phyloP scores from a whole-genome alignment of 169 alveolate species.

The Hepatocystis sp. region DNA sequence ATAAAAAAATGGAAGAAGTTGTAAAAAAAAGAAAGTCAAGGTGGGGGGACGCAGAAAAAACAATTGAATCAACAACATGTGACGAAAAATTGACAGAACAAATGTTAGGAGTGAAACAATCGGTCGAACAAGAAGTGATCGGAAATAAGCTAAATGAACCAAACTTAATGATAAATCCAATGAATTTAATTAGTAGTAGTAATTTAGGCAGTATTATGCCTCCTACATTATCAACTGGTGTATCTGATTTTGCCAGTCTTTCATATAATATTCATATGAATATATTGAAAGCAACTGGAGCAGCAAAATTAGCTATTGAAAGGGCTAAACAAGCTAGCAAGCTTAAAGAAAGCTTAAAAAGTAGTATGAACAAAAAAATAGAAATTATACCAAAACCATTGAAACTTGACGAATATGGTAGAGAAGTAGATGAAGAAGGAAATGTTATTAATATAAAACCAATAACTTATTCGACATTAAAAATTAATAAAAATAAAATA shows the following conservation, averaged over 20 bases:
- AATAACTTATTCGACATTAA: slow-evolving; percentile 80
- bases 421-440: slow-evolving; percentile 85
- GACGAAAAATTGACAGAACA: slow-evolving; percentile 6
- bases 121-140: background rate
- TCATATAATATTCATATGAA: slow-evolving; percentile 29
- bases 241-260: slow-evolving; percentile 2
- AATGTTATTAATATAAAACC: slow-evolving; percentile 84
- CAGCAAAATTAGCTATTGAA: slow-evolving; percentile 84
- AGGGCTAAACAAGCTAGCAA: slow-evolving; percentile 80
- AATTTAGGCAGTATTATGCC: background rate
- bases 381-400: slow-evolving; percentile 71
- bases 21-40: slow-evolving; percentile 63
- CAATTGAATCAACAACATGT: no score
- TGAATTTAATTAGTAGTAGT: background rate
- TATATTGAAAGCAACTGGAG: slow-evolving; percentile 72
- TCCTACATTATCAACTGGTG: slow-evolving; percentile 4
- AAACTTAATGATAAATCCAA: background rate
- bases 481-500: slow-evolving; percentile 82
- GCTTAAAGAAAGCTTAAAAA: slow-evolving; percentile 21
- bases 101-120: background rate
- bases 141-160: background rate
- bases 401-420: slow-evolving; percentile 83
- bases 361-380: slow-evolving; percentile 26
- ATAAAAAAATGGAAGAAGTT: slow-evolving; percentile 59
- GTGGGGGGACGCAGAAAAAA: slow-evolving; percentile 73